Base-by-base conservation (phyloP, 2,329 filamentous ascomycete species). In the Achaetomium macrosporum region DNA sequence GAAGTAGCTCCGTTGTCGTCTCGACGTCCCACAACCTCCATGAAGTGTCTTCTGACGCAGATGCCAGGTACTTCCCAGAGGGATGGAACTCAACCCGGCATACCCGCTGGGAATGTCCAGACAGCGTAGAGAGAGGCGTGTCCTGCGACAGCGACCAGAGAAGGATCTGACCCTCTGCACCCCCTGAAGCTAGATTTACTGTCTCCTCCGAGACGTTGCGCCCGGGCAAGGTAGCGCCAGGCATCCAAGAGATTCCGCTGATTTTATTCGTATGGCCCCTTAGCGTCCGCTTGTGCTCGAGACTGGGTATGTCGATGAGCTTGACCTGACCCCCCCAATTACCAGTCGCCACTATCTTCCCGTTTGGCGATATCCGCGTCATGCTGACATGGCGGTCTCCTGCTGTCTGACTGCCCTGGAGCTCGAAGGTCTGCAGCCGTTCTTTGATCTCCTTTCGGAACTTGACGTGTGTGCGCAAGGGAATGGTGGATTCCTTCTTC, bases 1-100 rank as follows among this genome's bases (percentile, higher is more conserved):
- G 76, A 1, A 95, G 76, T 1, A 97, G 72, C 65, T 97, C 91
- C 2, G 85, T 85, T 0, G 84, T 88, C 0, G 87, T 93, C 61
- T 89, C 84, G 0, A 97, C 83, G 66, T 97, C 92, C 92, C 93
- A 99, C 33, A 99, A 75, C 42, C 92, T 83, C 93, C 93, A 99
- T 0, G 93, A 96, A 2, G 90, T 96, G 66, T 99, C 93, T 64
- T 93, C 93, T 0, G 90, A 96, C 7, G 93, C 93, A 1, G 91
- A 96, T 5, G 92, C 93, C 6, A 97, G 76, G 64, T 92, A 97
- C 57, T 80, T 80, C 3, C 92, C 92, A 0, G 89, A 95, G 0
- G 93, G 93, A 61, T 99, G 93, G 65, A 97, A 96, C 54, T 96
- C 93, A 12, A 95, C 86, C 52, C 92, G 83, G 63, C 90, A 96